Evolutionary conservation across 805 yeast species (phyloP).

Genomic region (Candida lessepsii): DNA sequence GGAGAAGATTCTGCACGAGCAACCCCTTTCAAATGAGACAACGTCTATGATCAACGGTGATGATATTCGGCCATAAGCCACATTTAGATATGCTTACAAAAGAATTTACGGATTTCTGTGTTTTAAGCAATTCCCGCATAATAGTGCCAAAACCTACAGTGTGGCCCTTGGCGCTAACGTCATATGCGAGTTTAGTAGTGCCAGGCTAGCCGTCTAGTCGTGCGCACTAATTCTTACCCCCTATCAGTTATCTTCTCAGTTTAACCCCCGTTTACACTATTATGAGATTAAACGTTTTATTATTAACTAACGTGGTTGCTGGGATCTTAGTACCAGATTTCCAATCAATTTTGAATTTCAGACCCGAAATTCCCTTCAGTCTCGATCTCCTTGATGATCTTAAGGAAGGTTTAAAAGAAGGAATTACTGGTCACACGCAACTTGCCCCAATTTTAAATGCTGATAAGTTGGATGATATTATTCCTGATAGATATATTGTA

Average conservation of each 20-base stretch:
- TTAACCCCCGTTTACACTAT: not conserved
- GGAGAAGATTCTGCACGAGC: no score
- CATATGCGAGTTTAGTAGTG: no score
- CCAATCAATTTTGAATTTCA: conserved; percentile 6
- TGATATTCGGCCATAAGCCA: no score
- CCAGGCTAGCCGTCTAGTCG: no score
- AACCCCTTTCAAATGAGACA: no score
- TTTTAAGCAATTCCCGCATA: no score
- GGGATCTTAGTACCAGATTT: conserved; percentile 10
- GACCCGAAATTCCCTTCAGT: not conserved
- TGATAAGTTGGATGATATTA: conserved; percentile 21
- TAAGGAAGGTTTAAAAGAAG: not conserved
- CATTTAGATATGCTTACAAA: no score
- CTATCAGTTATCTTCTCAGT: not conserved
- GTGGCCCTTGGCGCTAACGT: no score
- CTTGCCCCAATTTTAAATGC: conserved; percentile 15
- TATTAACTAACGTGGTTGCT: conserved; percentile 1
- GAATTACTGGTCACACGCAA: not conserved
- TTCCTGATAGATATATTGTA: conserved; percentile 78
- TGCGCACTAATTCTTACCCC: not conserved
- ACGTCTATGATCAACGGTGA: no score
- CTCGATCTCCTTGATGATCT: not conserved
- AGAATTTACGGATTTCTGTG: no score
- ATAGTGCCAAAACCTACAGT: no score
- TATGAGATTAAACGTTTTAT: conserved; percentile 7